phyloP scores from a whole-genome alignment of 208 protist species.

The Herpetomonas samuelpessoai region DNA sequence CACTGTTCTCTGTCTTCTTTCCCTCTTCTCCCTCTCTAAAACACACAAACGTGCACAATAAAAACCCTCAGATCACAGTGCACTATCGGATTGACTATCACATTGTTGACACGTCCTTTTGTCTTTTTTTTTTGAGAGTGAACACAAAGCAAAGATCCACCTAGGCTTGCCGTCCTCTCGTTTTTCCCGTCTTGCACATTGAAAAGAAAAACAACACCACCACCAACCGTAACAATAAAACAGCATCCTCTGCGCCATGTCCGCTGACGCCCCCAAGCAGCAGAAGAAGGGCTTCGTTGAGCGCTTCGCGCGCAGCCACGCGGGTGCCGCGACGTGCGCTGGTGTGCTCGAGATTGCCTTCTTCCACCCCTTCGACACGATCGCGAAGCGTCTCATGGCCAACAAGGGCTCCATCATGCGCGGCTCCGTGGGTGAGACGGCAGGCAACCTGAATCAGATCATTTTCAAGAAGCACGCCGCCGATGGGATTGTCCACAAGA shows the following conservation, averaged over 20 bases:
- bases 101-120: no score
- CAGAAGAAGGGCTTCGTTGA: slow-evolving; percentile 38
- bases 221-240: no score
- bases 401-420: slow-evolving; percentile 57
- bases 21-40: slow-evolving; percentile 4
- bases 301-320: slow-evolving; percentile 45
- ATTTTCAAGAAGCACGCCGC: slow-evolving; percentile 79
- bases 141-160: no score
- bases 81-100: no score
- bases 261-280: slow-evolving; percentile 12
- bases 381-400: slow-evolving; percentile 88
- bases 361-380: slow-evolving; percentile 90
- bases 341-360: slow-evolving; percentile 83
- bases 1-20: slow-evolving; percentile 4
- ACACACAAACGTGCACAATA: neutral
- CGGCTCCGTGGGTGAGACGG: slow-evolving; percentile 31
- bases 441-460: slow-evolving; percentile 65
- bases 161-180: no score
- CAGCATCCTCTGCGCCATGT: slow-evolving; percentile 16
- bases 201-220: no score
- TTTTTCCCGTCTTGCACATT: no score
- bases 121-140: no score
- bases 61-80: no score
- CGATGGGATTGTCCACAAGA: slow-evolving; percentile 44
- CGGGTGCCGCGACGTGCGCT: slow-evolving; percentile 60